Evolutionary conservation across 306 rosid species (phyloP), one percentile per base, ranked within the genome.

Genomic region (Vigna radiata): DNA sequence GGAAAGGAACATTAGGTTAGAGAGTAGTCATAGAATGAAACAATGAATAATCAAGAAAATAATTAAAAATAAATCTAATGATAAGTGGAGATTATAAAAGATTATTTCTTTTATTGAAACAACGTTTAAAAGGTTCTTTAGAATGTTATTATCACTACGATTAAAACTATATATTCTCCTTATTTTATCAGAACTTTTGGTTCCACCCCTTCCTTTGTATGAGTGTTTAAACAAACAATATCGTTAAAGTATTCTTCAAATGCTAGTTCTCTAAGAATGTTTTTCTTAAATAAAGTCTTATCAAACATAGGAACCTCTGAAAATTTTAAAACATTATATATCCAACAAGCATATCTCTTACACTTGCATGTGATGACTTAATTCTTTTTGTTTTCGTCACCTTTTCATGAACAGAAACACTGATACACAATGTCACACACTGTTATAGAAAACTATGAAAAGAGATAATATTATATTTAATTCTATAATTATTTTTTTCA

Each of bases 401-500:
- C 3, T 41, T 41, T 41, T 41, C 12, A 9, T 41, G 46, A 41
- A 41, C 12, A 41, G 46, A 9, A 41, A 41, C 46, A 41, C 46
- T 41, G 46, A 0, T 9, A 9, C 12, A 41, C 13, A 8, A 2
- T 41, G 13, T 41, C 46, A 41, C 13, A 41, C 13, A 41, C 13
- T 41, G 46, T 8, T 41, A 1, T 41, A 41, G 46, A 41, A 41
- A 41, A 41, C 9, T 8, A 41, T 41, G 46, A 9, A 41, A 41
- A 15, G 23, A 61, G 21, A 1, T 61, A 5, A 61, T 6, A 15
- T 15, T 56, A 31, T 31, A 29, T 60, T 29, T 60, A 7, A 60
- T 60, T 27, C 6, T 19, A 1, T 36, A 7, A 19, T 19, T 49
- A 7, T 50, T 31, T 4, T 79, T 83, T 83, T 81, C 89, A 95